A percentile compares a stretch with the other conserved stretches of the same genome.
These are phyloP conservation scores for Blastocrithidia nonstop DNA, from an alignment of 208 protist genomes.

Conservation along the genomic window DNA sequence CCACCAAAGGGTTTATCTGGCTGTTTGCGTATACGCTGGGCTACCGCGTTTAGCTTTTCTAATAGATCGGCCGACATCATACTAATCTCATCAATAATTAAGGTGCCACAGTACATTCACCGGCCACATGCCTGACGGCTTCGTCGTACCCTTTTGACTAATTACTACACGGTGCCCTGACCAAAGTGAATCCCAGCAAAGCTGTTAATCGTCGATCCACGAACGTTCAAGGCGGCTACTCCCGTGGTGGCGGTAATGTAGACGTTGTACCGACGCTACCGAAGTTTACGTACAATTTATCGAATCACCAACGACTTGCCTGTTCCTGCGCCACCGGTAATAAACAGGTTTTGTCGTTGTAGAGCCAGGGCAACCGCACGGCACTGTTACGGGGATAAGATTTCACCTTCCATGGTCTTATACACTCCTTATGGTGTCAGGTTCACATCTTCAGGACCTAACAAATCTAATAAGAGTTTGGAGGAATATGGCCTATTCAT, in stretches of 20 bases:
- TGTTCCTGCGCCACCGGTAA: conserved; percentile 77
- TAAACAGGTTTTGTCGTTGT: conserved; percentile 65
- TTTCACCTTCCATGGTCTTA: conserved; percentile 4
- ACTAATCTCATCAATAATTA: conserved; percentile 88
- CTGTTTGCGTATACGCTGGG: conserved; percentile 4
- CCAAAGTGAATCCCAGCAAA: conserved; percentile 55
- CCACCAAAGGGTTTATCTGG: conserved; percentile 78
- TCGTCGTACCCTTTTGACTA: neutral
- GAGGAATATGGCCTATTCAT: too few species aligned
- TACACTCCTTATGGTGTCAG: too few species aligned
- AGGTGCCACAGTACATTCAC: conserved; percentile 52
- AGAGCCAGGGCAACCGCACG: conserved; percentile 53
- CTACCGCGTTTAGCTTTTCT: conserved; percentile 43
- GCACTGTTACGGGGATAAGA: conserved; percentile 71
- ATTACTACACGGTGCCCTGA: conserved; percentile 25
- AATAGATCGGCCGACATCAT: conserved; percentile 77
- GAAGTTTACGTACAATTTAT: conserved; percentile 54
- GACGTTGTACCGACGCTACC: conserved; percentile 10
- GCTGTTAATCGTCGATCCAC: conserved; percentile 77
- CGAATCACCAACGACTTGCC: conserved; percentile 76
- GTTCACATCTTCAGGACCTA: too few species aligned
- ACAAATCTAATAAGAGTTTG: too few species aligned
- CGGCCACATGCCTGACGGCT: conserved; percentile 27
- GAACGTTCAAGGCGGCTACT: conserved; percentile 57
- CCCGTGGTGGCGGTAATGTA: conserved; percentile 74